These are phyloP conservation scores for Oenanthe javanica DNA, from an alignment of 140 eudicot species.

Conservation along the genomic window DNA sequence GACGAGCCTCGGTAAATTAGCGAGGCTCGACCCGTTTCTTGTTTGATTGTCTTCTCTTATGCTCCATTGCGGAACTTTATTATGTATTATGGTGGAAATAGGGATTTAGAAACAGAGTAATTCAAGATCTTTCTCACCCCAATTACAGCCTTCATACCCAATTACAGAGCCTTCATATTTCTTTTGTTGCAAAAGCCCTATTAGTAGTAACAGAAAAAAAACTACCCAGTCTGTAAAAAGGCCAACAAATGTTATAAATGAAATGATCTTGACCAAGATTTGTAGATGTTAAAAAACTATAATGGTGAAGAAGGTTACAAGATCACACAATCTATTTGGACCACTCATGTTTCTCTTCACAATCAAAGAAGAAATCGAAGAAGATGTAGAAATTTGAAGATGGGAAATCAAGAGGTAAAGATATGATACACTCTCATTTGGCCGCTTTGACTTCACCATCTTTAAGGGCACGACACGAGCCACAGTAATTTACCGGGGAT, in stretches of 20 bases:
- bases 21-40: conserved; percentile 25
- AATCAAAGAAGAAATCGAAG: conserved; percentile 77
- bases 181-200: conserved; percentile 55
- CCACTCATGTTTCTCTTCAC: conserved; percentile 90
- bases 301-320: conserved; percentile 66
- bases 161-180: conserved; percentile 27
- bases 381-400: conserved; percentile 73
- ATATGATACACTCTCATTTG: conserved; percentile 27
- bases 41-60: conserved; percentile 67
- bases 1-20: no score
- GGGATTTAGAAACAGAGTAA: conserved; percentile 29
- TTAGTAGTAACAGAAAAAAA: conserved; percentile 5
- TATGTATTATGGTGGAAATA: conserved; percentile 72
- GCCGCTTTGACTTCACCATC: conserved; percentile 65
- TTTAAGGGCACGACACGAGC: conserved; percentile 9
- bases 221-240: conserved; percentile 6
- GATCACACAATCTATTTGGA: conserved; percentile 75
- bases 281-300: conserved; percentile 25
- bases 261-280: conserved; percentile 31
- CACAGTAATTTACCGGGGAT: no score
- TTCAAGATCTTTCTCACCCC: conserved; percentile 18
- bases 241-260: conserved; percentile 2
- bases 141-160: no score
- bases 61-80: conserved; percentile 52
- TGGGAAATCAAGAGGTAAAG: conserved; percentile 36